These are phyloP conservation scores for Phtheirospermum japonicum DNA, from an alignment of 257 asterid species.

Conservation along the genomic window DNA sequence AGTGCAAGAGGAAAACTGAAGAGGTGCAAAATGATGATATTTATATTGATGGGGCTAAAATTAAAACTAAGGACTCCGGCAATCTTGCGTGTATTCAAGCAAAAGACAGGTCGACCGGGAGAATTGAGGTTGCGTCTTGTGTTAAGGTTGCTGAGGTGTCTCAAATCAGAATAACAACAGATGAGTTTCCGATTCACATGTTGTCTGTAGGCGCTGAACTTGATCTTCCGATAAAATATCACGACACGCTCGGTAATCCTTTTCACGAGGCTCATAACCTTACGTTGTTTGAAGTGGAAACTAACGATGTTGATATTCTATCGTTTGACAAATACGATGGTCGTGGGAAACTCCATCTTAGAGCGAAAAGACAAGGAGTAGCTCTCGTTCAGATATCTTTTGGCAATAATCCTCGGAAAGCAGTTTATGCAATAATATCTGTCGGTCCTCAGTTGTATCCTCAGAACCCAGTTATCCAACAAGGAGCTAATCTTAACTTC, in stretches of 20 bases:
- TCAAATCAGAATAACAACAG: constrained; percentile 56
- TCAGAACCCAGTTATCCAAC: constrained; percentile 58
- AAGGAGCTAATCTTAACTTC: constrained; percentile 59
- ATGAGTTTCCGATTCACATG: constrained; percentile 47
- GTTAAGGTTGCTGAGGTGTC: constrained; percentile 76
- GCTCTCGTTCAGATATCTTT: constrained; percentile 65
- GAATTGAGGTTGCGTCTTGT: constrained; percentile 83
- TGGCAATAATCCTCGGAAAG: constrained; percentile 46
- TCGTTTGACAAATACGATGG: constrained; percentile 40
- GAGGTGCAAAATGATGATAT: constrained; percentile 46
- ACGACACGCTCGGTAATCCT: constrained; percentile 68
- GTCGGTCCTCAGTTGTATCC: constrained; percentile 77
- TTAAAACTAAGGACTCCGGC: constrained; percentile 54
- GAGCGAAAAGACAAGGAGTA: constrained; percentile 55
- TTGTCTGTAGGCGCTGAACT: constrained; percentile 65
- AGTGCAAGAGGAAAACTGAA: constrained; percentile 37
- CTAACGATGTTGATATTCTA: constrained; percentile 67
- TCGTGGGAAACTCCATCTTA: constrained; percentile 47
- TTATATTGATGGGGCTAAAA: constrained; percentile 59
- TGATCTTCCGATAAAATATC: constrained; percentile 58
- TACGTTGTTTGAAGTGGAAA: constrained; percentile 58
- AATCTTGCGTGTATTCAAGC: constrained; percentile 79
- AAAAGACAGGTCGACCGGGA: constrained; percentile 66
- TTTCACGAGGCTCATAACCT: constrained; percentile 74
- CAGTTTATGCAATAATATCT: constrained; percentile 59